These are phyloP conservation scores for Arthrobotrys musiformis DNA, from an alignment of 2,329 filamentous ascomycete genomes.

Conservation along the genomic window DNA sequence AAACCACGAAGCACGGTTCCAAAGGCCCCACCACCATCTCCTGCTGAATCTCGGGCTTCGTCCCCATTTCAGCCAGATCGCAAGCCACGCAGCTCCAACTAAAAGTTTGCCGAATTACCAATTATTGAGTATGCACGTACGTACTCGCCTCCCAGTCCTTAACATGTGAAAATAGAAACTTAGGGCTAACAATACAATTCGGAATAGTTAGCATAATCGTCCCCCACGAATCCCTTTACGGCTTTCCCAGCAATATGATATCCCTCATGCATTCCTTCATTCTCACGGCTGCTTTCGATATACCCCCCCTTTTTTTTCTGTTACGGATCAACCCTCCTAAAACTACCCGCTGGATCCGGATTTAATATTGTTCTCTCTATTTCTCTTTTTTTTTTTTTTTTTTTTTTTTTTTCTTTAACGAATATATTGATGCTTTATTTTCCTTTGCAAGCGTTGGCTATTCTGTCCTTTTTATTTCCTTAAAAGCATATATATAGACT, in stretches of 20 bases:
- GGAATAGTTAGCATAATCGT: constrained; percentile 5
- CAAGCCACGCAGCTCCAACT: constrained; percentile 48
- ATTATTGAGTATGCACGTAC: neutral
- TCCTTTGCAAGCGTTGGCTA: constrained; percentile 46
- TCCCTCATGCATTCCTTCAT: constrained; percentile 46
- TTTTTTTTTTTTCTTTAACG: constrained; percentile 15
- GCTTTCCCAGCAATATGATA: constrained; percentile 50
- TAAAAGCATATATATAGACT: constrained; percentile 57
- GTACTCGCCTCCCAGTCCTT: neutral
- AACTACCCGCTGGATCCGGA: constrained; percentile 54
- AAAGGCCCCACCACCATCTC: constrained; percentile 53
- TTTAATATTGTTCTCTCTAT: constrained; percentile 26
- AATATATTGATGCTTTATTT: constrained; percentile 35
- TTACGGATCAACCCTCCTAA: constrained; percentile 48
- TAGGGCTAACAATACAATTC: constrained; percentile 9
- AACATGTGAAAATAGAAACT: neutral
- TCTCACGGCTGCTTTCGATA: constrained; percentile 41
- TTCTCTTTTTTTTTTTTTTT: neutral
- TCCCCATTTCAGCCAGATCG: constrained; percentile 54
- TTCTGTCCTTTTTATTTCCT: constrained; percentile 28
- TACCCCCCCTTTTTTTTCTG: constrained; percentile 29
- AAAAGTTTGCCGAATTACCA: neutral
- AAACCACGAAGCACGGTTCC: constrained; percentile 49
- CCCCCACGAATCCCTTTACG: constrained; percentile 15
- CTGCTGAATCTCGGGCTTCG: constrained; percentile 54